Conservation (phyloP, 164 flowering plant genomes). For the Tetrastigma voinierianum region DNA sequence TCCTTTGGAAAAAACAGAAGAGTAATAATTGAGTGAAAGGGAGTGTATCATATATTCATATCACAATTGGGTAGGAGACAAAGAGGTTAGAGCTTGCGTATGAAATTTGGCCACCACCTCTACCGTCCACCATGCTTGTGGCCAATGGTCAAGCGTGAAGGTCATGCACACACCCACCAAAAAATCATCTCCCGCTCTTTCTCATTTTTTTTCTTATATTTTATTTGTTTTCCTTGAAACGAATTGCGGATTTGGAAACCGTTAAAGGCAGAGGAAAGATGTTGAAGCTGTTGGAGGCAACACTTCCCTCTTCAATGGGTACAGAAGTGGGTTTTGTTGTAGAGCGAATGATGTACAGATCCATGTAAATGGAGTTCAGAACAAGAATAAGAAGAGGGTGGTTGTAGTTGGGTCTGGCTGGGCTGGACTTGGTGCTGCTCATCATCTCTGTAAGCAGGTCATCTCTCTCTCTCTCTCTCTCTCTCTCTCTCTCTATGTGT, state of each 20-base stretch:
- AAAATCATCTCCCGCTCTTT: too few relatives aligned
- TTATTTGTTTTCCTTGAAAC: neutral
- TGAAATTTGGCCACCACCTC: too few relatives aligned
- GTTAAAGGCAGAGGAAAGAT: slow-evolving; percentile 7
- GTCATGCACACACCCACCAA: too few relatives aligned
- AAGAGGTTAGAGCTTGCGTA: too few relatives aligned
- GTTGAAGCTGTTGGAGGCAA: slow-evolving; percentile 22
- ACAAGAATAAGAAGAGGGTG: slow-evolving; percentile 42
- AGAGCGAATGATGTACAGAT: slow-evolving; percentile 27
- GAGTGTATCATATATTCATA: too few relatives aligned
- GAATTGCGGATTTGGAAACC: neutral
- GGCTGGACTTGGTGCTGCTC: slow-evolving; percentile 67
- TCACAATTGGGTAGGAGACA: too few relatives aligned
- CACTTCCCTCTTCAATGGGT: slow-evolving; percentile 11
- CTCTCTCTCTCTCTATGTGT: too few relatives aligned
- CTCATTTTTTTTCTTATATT: too few relatives aligned
- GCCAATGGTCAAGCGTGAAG: too few relatives aligned
- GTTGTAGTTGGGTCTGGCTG: slow-evolving; percentile 62
- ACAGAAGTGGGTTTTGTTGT: slow-evolving; percentile 25
- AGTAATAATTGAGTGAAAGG: too few relatives aligned
- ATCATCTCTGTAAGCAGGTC: slow-evolving; percentile 71
- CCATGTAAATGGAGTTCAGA: slow-evolving; percentile 10
- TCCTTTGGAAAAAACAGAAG: too few relatives aligned
- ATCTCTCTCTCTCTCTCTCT: neutral
- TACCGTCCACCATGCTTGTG: too few relatives aligned